Evolutionary conservation across 345 rosid genomes (phyloP).

Genomic region (Dimocarpus longan): DNA sequence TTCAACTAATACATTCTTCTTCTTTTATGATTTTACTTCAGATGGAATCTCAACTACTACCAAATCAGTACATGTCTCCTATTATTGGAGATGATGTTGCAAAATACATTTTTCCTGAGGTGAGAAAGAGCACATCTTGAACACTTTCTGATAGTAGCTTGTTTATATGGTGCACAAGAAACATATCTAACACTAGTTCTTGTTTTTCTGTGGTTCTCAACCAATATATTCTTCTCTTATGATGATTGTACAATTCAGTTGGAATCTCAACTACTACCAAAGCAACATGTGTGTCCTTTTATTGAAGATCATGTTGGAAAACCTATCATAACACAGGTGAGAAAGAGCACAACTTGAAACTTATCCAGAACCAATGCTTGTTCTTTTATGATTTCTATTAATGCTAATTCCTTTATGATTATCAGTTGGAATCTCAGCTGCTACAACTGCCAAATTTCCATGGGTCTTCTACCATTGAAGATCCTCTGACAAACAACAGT

Average conservation of each 20-base stretch:
- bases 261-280: not conserved
- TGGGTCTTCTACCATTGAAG: not conserved
- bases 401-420: not conserved
- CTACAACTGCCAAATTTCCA: not conserved
- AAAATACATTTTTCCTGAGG: not conserved
- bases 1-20: not conserved
- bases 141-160: too few relatives aligned
- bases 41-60: not conserved
- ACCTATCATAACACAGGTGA: not conserved
- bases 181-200: not conserved
- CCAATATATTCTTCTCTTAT: not conserved
- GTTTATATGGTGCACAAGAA: too few relatives aligned
- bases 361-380: not conserved
- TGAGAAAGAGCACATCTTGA: too few relatives aligned
- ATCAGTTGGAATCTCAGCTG: not conserved
- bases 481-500: not conserved
- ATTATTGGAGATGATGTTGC: too few relatives aligned
- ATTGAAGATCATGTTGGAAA: not conserved
- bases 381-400: not conserved
- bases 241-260: too few relatives aligned
- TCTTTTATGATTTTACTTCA: not conserved
- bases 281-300: not conserved
- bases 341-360: not conserved
- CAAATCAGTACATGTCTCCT: too few relatives aligned
- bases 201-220: not conserved